Conservation (phyloP, 169 alveolate genomes). For the Plasmodium billcollinsi region DNA sequence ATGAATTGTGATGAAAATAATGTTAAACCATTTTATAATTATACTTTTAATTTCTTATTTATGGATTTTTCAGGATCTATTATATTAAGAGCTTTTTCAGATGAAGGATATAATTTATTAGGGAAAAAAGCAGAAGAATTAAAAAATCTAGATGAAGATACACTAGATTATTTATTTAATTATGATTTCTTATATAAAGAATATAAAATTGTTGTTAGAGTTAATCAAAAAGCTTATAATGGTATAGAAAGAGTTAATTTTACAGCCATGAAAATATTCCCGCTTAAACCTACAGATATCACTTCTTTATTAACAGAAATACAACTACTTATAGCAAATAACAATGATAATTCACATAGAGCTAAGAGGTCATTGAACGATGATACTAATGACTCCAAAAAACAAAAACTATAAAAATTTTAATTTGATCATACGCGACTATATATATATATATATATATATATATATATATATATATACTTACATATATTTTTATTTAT, state of each 20-base stretch:
- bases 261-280: constrained; percentile 74
- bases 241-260: constrained; percentile 70
- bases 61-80: constrained; percentile 79
- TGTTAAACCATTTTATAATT: constrained; percentile 80
- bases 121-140: constrained; percentile 80
- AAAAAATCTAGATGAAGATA: constrained; percentile 78
- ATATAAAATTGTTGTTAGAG: constrained; percentile 67
- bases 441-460: not conserved
- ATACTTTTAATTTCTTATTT: constrained; percentile 75
- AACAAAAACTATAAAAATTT: constrained; percentile 24
- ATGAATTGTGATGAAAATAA: constrained; percentile 82
- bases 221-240: constrained; percentile 44
- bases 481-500: not conserved
- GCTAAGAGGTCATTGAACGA: constrained; percentile 54
- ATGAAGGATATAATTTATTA: constrained; percentile 77
- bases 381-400: constrained; percentile 36
- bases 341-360: constrained; percentile 17
- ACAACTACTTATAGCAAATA: constrained; percentile 31
- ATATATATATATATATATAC: not conserved
- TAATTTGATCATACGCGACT: not conserved
- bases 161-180: constrained; percentile 76
- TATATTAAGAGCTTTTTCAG: constrained; percentile 66
- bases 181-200: constrained; percentile 78
- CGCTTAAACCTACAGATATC: constrained; percentile 59
- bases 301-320: constrained; percentile 48